Evolutionary conservation across 2,329 filamentous ascomycete species (phyloP).

Genomic region (Colletotrichum liriopes): DNA sequence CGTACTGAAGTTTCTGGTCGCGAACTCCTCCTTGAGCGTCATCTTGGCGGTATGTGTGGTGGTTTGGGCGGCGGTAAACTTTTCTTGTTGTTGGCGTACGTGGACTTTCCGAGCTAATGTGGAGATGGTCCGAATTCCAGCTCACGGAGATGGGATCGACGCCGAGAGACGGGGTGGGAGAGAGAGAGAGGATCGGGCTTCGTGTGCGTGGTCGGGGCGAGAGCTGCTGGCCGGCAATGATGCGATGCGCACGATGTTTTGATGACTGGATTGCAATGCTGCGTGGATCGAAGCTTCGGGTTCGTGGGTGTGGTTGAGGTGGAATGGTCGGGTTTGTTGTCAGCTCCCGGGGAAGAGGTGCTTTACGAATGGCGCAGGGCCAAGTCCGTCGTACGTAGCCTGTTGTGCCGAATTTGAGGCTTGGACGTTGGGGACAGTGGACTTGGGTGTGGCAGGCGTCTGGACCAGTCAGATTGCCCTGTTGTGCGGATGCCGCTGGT

Average conservation of each 20-base stretch:
- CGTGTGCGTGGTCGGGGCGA: background rate
- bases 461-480: slow-evolving; percentile 29
- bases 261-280: background rate
- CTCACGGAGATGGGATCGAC: slow-evolving; percentile 37
- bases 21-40: slow-evolving; percentile 81
- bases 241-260: slow-evolving; percentile 9
- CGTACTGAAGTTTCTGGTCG: slow-evolving; percentile 82
- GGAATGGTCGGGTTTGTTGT: slow-evolving; percentile 34
- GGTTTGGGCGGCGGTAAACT: slow-evolving; percentile 23
- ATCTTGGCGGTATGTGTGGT: slow-evolving; percentile 63
- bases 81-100: slow-evolving; percentile 40
- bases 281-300: slow-evolving; percentile 19
- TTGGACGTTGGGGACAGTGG: slow-evolving; percentile 36
- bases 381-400: slow-evolving; percentile 43
- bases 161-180: slow-evolving; percentile 13
- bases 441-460: slow-evolving; percentile 18
- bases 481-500: slow-evolving; percentile 4
- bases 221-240: background rate
- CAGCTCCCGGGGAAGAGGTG: slow-evolving; percentile 37
- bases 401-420: slow-evolving; percentile 42
- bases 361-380: slow-evolving; percentile 4
- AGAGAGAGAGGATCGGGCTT: background rate
- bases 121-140: slow-evolving; percentile 43
- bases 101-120: slow-evolving; percentile 40
- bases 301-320: slow-evolving; percentile 6